Base-by-base conservation (phyloP, 163 green algal species). In the Trebouxia gelatinosa region DNA sequence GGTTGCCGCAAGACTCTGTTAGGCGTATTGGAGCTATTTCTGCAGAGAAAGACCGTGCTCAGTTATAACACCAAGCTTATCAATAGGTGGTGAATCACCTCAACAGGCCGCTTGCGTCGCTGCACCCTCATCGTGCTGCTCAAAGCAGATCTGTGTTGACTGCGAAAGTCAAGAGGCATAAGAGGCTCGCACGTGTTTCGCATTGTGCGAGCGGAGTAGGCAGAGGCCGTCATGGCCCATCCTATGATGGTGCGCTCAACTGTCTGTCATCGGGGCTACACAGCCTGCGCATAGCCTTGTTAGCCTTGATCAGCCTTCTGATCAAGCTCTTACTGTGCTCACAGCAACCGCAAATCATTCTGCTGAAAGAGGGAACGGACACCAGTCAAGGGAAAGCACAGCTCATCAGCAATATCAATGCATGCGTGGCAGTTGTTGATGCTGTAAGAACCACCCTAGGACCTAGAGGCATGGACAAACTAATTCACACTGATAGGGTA, bases 391-490 rank as follows among this genome's bases (percentile, higher is more conserved):
- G 96, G 58, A 98, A 93, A 79, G 75, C 93, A 13, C 96, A 99
- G 89, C 89, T 98, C 19, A 93, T 99, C 80, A 95, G 90, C 87
- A 99, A 99, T 89, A 99, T 99, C 72, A 98, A 98, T 78, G 96
- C 96, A 0, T 99, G 95, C 89, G 89, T 94, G 75, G 95, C 96
- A 1, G 92, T 99, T 7, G 95, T 93, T 0, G 96, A 99, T 77
- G 89, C 93, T 7, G 90, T 99, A 6, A 87, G 92, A 40, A 98
- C 95, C 13, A 99, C 96, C 7, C 86, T 99, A 34, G 96, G 96
- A 1, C 96, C 96, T 0, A 84, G 96, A n/a, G 96, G 96, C 48
- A 98, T 98, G 93, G 96, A 99, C 89, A 99, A 99, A 77, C 90
- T 99, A 19, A 95, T 99, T 51, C 89, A 98, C 80, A 91, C 94